These are phyloP conservation scores for Nicotiana tabacum DNA, from an alignment of 257 asterid genomes.

Conservation along the genomic window DNA sequence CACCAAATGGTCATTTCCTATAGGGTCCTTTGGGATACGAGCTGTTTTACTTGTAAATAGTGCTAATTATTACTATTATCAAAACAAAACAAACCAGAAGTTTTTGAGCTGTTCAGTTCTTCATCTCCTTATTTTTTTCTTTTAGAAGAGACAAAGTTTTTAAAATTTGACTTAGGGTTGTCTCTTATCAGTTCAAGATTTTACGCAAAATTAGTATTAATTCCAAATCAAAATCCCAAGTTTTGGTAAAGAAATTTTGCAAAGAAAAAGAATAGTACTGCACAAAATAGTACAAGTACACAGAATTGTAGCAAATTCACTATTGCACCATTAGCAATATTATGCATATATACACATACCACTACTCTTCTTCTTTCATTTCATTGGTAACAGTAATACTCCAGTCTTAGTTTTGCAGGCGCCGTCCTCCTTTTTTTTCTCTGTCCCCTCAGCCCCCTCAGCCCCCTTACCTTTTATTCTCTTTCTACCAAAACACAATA, in stretches of 20 bases:
- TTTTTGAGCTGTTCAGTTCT: background rate
- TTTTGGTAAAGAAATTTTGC: background rate
- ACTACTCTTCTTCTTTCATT: conserved; percentile 27
- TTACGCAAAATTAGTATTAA: background rate
- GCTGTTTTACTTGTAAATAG: conserved; percentile 1
- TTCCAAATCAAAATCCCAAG: background rate
- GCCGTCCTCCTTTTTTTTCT: conserved; percentile 61
- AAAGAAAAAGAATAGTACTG: background rate
- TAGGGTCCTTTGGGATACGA: conserved; percentile 9
- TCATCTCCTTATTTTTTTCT: too few species aligned
- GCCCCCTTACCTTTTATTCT: conserved; percentile 10
- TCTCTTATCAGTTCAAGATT: background rate
- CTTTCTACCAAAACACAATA: background rate
- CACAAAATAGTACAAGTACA: background rate
- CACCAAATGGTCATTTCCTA: conserved; percentile 7
- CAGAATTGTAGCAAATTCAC: conserved; percentile 10
- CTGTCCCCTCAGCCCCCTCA: background rate
- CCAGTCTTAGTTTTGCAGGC: conserved; percentile 44
- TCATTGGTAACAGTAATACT: conserved; percentile 58
- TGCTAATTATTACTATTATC: background rate
- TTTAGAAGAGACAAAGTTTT: background rate
- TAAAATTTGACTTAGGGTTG: background rate
- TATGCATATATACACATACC: background rate
- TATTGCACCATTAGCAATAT: background rate
- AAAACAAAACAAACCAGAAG: background rate